Evolutionary conservation across 2,329 filamentous ascomycete species (phyloP).

Genomic region (Corynespora cassiicola): DNA sequence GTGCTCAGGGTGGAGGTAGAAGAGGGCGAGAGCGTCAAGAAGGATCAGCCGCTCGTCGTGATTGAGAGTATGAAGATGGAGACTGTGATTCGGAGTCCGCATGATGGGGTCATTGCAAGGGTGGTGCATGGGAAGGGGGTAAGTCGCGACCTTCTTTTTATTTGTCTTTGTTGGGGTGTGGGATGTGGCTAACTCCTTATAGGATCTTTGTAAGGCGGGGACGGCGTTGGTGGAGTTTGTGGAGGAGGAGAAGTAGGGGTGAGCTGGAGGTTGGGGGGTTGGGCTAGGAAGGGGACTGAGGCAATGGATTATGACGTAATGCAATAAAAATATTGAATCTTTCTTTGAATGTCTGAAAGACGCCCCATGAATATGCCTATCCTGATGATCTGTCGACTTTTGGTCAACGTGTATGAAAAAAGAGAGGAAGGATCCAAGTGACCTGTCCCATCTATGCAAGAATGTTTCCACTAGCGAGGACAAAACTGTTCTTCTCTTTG

Average conservation of each 20-base stretch:
- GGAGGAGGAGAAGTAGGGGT: conserved; percentile 24
- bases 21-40: conserved; percentile 81
- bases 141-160: conserved; percentile 21
- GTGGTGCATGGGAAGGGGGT: conserved; percentile 58
- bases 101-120: conserved; percentile 54
- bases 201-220: conserved; percentile 53
- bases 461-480: too few species aligned
- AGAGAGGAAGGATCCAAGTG: too few species aligned
- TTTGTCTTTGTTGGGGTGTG: not conserved
- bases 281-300: too few species aligned
- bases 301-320: too few species aligned
- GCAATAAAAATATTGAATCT: too few species aligned
- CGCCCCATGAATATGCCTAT: too few species aligned
- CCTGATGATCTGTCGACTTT: too few species aligned
- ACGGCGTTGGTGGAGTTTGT: conserved; percentile 55
- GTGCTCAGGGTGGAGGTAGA: conserved; percentile 86
- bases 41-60: conserved; percentile 86
- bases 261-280: too few species aligned
- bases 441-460: too few species aligned
- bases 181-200: conserved; percentile 12
- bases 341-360: too few species aligned
- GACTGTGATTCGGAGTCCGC: conserved; percentile 59
- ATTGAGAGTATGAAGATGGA: conserved; percentile 63
- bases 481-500: too few species aligned
- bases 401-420: too few species aligned